Base-by-base conservation (phyloP, 1,284 basidiomycete genomes). In the Irpex sp. region DNA sequence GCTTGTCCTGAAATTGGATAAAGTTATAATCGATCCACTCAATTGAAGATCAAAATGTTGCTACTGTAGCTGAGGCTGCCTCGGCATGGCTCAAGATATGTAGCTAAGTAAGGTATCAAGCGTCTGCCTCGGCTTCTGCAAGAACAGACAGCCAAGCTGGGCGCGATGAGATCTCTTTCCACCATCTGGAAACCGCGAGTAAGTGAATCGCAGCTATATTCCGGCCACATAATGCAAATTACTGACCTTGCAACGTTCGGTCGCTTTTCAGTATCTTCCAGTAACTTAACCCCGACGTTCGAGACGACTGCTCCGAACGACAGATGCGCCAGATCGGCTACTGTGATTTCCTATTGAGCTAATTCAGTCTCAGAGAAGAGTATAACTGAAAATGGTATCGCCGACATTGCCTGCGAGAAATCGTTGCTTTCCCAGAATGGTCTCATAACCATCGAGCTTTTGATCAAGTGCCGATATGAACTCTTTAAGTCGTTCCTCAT, bases 251-350 rank as follows among this genome's bases (percentile, higher is more conserved):
- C 60, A 17, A 77, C 70, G 59, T 75, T 75, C 2, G 76, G 76
- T n/a, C 63, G 57, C 63, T 68, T 68, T 19, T 56, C 59, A 19
- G 19, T 63, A 13, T 67, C 39, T 15, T 17, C 66, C n/a, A 76
- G 61, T 21, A 66, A 59, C 37, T 70, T 63, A 37, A 69, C 62
- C 43, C 67, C 66, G 31, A 68, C 59, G 6, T 69, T 63, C 13
- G 58, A 61, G 15, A 75, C 60, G 33, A 71, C 17, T 0, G 66
- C n/a, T 1, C 78, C 83, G 61, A 78, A 79, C 0, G 85, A 77
- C 19, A 86, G 67, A 68, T 86, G 84, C 71, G 78, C 78, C 5
- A 87, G 73, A 69, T 87, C 85, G 7, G 79, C 82, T 4, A 86
- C 69, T 3, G 83, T 84, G 57, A 79, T 2, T 33, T 71, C 69